Conservation (phyloP, 2,329 filamentous ascomycete species). For the Ophiostoma novo-ulmi region DNA sequence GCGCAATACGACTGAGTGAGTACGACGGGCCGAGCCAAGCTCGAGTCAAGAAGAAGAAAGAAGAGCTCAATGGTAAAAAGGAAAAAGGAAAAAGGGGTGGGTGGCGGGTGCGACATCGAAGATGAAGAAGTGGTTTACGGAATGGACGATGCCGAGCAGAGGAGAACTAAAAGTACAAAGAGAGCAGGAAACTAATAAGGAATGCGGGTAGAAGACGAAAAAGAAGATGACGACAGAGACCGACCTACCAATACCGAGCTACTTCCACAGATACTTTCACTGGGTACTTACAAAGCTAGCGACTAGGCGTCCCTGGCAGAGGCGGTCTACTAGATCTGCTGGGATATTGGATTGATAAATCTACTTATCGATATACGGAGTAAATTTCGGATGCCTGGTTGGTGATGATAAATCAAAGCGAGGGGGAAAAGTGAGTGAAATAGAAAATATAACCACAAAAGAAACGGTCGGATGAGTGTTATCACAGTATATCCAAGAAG, state of each 20-base stretch:
- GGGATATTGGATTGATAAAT: background rate
- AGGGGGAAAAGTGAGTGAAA: background rate
- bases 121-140: background rate
- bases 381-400: background rate
- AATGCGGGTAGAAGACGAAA: background rate
- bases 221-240: background rate
- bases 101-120: background rate
- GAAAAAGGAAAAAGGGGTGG: background rate
- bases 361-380: too few relatives aligned
- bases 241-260: background rate
- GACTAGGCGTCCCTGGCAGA: background rate
- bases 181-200: too few relatives aligned
- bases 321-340: background rate
- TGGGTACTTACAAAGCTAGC: background rate
- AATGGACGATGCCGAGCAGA: background rate
- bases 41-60: background rate
- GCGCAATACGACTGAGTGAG: background rate
- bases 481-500: background rate
- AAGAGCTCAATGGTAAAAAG: background rate
- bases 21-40: conserved; percentile 3
- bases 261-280: background rate
- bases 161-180: background rate
- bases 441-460: background rate
- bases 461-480: background rate
- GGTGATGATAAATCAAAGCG: background rate